Conservation (phyloP, 148 eudicot genomes). For the Selenicereus undatus region DNA sequence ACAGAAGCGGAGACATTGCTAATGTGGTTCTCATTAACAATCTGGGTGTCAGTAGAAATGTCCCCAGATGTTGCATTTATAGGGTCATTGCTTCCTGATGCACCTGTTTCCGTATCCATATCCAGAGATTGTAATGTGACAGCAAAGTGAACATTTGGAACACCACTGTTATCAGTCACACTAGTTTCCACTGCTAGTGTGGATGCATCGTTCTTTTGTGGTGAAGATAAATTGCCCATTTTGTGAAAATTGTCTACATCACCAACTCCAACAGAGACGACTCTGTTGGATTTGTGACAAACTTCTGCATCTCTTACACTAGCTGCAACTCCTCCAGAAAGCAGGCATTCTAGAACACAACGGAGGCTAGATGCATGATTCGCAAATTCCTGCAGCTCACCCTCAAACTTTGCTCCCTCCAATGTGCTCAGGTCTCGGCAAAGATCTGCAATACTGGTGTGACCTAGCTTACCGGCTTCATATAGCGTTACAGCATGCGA, state of each 20-base stretch:
- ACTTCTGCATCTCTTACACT: constrained; percentile 30
- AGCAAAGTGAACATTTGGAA: constrained; percentile 22
- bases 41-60: constrained; percentile 30
- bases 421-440: constrained; percentile 89
- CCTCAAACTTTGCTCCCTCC: constrained; percentile 94
- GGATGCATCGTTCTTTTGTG: constrained; percentile 35
- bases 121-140: constrained; percentile 17
- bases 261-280: constrained; percentile 37
- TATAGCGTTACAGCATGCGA: constrained; percentile 96
- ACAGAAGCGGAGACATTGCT: constrained; percentile 25
- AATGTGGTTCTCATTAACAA: constrained; percentile 24
- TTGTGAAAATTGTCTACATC: constrained; percentile 28
- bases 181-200: constrained; percentile 30
- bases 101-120: constrained; percentile 18
- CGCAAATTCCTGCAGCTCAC: constrained; percentile 97
- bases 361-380: constrained; percentile 99
- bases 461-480: constrained; percentile 96
- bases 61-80: constrained; percentile 23
- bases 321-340: constrained; percentile 76
- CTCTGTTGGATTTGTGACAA: constrained; percentile 35
- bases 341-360: constrained; percentile 78
- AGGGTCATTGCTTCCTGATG: constrained; percentile 19
- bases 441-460: constrained; percentile 87
- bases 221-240: constrained; percentile 27
- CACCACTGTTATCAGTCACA: constrained; percentile 23